Conservation (phyloP, 306 rosid species). For the Senna siamea region DNA sequence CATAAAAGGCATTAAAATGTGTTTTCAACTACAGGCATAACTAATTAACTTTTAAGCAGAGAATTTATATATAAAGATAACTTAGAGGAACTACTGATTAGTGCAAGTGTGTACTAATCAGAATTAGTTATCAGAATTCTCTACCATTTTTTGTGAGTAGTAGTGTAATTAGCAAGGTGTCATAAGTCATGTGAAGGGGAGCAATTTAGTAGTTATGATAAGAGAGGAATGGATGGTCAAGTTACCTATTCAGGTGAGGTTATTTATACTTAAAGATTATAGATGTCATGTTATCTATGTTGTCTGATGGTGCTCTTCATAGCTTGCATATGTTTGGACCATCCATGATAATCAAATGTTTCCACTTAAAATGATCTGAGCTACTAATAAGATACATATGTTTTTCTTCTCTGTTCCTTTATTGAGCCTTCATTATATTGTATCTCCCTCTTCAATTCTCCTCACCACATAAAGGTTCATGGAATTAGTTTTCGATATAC, state of each 20-base stretch:
- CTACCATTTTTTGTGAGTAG: not conserved
- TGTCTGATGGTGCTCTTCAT: too few species aligned
- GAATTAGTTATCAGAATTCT: slow-evolving; percentile 6
- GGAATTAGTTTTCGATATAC: not conserved
- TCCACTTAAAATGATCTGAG: too few species aligned
- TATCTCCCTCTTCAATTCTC: not conserved
- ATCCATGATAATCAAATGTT: too few species aligned
- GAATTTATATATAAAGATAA: not conserved
- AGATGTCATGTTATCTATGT: too few species aligned
- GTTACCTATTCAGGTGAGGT: too few species aligned
- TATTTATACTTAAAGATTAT: too few species aligned
- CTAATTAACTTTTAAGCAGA: not conserved
- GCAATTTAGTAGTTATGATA: too few species aligned
- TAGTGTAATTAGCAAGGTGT: not conserved
- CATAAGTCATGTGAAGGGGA: not conserved
- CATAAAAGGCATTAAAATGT: not conserved
- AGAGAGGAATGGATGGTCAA: too few species aligned
- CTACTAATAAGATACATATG: too few species aligned
- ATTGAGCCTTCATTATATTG: slow-evolving; percentile 6
- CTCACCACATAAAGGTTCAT: not conserved
- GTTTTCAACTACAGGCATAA: not conserved
- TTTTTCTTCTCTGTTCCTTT: too few species aligned
- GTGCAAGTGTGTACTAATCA: not conserved
- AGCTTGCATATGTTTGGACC: too few species aligned
- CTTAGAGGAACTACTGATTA: not conserved